A percentile compares a stretch with the other conserved stretches of the same genome.
Conservation (phyloP, 371 early-diverging fungal genomes). For the Mortierella sp. region DNA sequence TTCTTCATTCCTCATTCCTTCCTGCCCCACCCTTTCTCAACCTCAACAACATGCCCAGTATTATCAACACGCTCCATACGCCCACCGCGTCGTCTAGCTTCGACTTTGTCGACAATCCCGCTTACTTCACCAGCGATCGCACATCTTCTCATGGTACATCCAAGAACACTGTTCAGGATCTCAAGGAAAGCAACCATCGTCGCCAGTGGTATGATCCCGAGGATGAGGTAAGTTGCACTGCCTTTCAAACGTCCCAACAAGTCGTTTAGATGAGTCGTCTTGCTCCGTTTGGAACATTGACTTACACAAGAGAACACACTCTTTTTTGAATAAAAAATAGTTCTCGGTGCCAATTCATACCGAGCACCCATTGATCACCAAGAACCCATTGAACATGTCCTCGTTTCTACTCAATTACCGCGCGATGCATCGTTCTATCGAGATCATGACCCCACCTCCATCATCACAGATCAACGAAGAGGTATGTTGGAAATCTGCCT, state of each 20-base stretch:
- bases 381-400: conserved; percentile 35
- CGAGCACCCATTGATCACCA: conserved; percentile 39
- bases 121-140: neutral
- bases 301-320: neutral
- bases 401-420: conserved; percentile 47
- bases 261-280: no score
- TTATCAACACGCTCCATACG: conserved; percentile 11
- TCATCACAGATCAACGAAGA: conserved; percentile 4
- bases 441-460: conserved; percentile 50
- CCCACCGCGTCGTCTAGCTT: neutral
- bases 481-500: conserved; percentile 7
- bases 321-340: conserved; percentile 7
- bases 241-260: no score
- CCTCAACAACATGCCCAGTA: conserved; percentile 17
- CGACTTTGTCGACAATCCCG: conserved; percentile 10
- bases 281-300: no score
- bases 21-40: no score
- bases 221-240: conserved; percentile 14
- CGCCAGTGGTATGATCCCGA: conserved; percentile 28
- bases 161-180: conserved; percentile 5
- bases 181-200: conserved; percentile 14
- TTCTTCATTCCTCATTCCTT: no score
- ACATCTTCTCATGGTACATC: neutral
- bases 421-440: conserved; percentile 46
- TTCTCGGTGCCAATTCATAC: conserved; percentile 52